These are phyloP conservation scores for Tarenaya hassleriana DNA, from an alignment of 345 rosid species.

Conservation along the genomic window DNA sequence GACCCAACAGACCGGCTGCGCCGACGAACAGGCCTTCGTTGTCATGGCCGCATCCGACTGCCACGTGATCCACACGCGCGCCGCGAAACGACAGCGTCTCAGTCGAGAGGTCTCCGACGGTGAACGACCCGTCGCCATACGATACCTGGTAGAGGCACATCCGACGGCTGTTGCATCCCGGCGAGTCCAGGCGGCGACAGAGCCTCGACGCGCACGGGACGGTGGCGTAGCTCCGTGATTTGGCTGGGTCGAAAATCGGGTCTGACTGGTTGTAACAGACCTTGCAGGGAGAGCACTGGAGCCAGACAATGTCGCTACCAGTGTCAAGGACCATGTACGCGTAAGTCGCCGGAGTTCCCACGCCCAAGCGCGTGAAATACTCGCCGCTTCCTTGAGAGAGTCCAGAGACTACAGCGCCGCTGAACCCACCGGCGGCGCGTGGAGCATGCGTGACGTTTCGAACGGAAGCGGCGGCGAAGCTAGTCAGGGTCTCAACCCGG, in stretches of 20 bases:
- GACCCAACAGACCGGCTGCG: conserved; percentile 85
- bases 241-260: conserved; percentile 70
- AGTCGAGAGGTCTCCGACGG: conserved; percentile 67
- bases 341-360: conserved; percentile 74
- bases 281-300: conserved; percentile 85
- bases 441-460: conserved; percentile 17
- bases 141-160: conserved; percentile 74
- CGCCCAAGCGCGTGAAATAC: conserved; percentile 87
- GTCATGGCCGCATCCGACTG: conserved; percentile 88
- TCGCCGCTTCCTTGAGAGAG: conserved; percentile 91
- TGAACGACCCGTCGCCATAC: conserved; percentile 91
- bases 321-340: conserved; percentile 83
- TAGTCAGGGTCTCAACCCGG: conserved; percentile 41
- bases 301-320: conserved; percentile 93
- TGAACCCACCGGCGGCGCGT: conserved; percentile 38
- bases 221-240: conserved; percentile 46
- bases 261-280: conserved; percentile 79
- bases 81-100: conserved; percentile 74
- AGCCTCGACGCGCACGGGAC: conserved; percentile 57
- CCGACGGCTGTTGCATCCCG: conserved; percentile 36
- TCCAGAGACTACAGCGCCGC: conserved; percentile 73
- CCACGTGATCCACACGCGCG: conserved; percentile 55
- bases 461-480: conserved; percentile 33
- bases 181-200: conserved; percentile 46
- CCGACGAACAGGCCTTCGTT: conserved; percentile 89